These are phyloP conservation scores for Russula sp. DNA, from an alignment of 768 basidiomycete species.

Conservation along the genomic window DNA sequence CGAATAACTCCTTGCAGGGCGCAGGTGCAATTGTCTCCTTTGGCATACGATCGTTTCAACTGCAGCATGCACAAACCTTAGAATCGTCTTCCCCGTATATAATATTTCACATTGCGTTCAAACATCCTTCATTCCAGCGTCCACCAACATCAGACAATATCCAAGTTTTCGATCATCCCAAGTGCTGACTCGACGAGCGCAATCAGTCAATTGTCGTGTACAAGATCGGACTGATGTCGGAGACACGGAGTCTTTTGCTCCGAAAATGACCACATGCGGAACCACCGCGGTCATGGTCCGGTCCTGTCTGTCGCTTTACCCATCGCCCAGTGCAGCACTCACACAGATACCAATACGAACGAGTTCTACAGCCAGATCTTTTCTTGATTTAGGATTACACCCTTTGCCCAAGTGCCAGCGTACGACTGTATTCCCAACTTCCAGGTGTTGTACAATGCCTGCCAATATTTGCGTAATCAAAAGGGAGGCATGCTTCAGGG, in stretches of 20 bases:
- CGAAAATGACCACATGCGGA: background rate
- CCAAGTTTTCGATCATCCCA: background rate
- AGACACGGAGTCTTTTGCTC: background rate
- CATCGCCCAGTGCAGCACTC: background rate
- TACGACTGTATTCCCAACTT: background rate
- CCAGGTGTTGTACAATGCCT: background rate
- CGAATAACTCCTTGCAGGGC: background rate
- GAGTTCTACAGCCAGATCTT: background rate
- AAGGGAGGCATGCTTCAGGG: background rate
- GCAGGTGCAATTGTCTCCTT: background rate
- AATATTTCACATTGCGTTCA: background rate
- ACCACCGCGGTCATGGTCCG: background rate
- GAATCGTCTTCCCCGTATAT: conserved; percentile 1
- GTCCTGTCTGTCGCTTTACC: background rate
- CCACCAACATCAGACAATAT: too few species aligned
- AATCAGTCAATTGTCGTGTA: conserved; percentile 1
- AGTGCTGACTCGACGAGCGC: background rate
- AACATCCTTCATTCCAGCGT: background rate
- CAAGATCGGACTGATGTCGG: background rate
- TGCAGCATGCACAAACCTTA: conserved; percentile 11
- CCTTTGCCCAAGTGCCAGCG: background rate
- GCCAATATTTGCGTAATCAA: background rate
- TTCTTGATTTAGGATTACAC: conserved; percentile 3
- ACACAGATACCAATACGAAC: background rate
- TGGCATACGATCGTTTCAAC: background rate